These are phyloP conservation scores for Vaccinium vitisidaea DNA, from an alignment of 148 eudicot species.

Conservation along the genomic window DNA sequence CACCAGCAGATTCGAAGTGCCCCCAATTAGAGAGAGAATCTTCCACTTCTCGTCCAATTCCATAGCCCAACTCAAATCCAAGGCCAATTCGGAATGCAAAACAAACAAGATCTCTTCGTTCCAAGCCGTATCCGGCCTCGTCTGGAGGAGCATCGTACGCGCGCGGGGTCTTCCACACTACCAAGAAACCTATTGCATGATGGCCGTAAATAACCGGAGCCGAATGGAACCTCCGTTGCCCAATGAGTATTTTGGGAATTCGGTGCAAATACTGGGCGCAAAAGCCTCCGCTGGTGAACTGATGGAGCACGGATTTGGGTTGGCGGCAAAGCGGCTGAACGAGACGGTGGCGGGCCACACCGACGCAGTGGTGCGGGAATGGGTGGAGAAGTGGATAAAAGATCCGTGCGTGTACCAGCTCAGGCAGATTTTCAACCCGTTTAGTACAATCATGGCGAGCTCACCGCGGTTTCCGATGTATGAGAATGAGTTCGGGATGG, in stretches of 20 bases:
- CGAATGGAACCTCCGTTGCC: conserved; percentile 26
- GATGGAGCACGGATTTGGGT: conserved; percentile 2
- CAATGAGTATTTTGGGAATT: conserved; percentile 24
- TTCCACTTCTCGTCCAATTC: conserved; percentile 27
- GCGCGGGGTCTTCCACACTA: conserved; percentile 2
- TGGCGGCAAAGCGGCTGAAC: conserved; percentile 26
- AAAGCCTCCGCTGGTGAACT: conserved; percentile 16
- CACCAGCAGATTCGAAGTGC: conserved; percentile 17
- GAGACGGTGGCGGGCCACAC: conserved; percentile 15
- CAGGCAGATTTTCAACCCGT: conserved; percentile 10
- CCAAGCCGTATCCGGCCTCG: conserved; percentile 21
- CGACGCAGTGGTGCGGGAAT: not conserved
- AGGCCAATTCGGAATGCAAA: conserved; percentile 22
- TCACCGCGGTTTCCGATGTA: conserved; percentile 32
- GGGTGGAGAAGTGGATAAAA: conserved; percentile 15
- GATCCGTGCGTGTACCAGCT: conserved; percentile 12
- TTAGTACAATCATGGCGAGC: conserved; percentile 14
- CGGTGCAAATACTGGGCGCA: conserved; percentile 9
- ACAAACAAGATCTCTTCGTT: conserved; percentile 24
- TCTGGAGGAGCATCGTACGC: conserved; percentile 25
- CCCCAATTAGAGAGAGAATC: conserved; percentile 26
- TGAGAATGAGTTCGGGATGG: conserved; percentile 26
- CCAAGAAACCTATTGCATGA: conserved; percentile 1
- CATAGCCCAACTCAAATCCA: conserved; percentile 20
- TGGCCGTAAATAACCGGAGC: conserved; percentile 20